Base-by-base conservation (phyloP, 78 protist genomes). In the Blattamonas nauphoetae region DNA sequence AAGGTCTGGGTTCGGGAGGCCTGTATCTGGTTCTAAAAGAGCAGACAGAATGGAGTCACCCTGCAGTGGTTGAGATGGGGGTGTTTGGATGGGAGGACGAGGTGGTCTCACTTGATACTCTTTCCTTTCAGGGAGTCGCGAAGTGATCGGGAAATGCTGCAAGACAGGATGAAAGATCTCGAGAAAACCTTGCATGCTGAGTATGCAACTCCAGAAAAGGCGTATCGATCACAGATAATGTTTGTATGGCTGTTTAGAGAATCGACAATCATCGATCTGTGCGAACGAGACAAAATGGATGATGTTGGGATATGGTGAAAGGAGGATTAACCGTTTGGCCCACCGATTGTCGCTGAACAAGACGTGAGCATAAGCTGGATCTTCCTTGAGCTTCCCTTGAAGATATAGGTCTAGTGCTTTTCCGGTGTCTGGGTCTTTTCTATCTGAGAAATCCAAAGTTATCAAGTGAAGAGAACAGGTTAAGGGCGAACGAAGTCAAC, bases 1-100 rank as follows among this genome's bases (percentile, higher is more conserved):
- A 1, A 85, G 46, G 64, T 85, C 87, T 36, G 87, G 87, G 36
- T 33, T 11, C 34, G 64, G 32, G 5, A 85, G 3, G 1, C 87
- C 87, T 11, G 43, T 79, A 42, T 85, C 87, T 1, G 45, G 6
- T 42, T 33, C n/a, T n/a, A n/a, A n/a, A n/a, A n/a, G n/a, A n/a
- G n/a, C n/a, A n/a, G n/a, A n/a, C n/a, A n/a, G n/a, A n/a, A n/a
- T n/a, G n/a, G n/a, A n/a, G n/a, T n/a, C n/a, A n/a, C n/a, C n/a
- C n/a, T n/a, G n/a, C n/a, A n/a, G n/a, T n/a, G n/a, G n/a, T n/a
- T n/a, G n/a, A n/a, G n/a, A n/a, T n/a, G n/a, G n/a, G n/a, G n/a
- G n/a, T n/a, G n/a, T n/a, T n/a, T n/a, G n/a, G n/a, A n/a, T n/a
- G n/a, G n/a, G n/a, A n/a, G n/a, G n/a, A n/a, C n/a, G n/a, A n/a